Evolutionary conservation across 768 basidiomycete genomes (phyloP).

Genomic region (Leccinellum albellum): DNA sequence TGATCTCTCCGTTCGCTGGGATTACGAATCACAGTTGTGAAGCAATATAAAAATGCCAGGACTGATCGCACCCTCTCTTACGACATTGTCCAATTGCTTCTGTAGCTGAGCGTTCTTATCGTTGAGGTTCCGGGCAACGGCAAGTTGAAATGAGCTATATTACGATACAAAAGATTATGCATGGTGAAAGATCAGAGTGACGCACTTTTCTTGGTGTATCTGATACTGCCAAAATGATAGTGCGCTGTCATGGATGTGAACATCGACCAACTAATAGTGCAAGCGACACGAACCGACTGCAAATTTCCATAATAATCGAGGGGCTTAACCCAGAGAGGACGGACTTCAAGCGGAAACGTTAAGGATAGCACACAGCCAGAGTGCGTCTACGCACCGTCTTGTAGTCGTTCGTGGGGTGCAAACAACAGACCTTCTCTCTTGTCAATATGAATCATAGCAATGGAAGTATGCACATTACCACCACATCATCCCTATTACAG

Average conservation of each 20-base stretch:
- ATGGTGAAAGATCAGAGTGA: not conserved
- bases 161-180: slow-evolving; percentile 1
- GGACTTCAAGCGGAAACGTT: slow-evolving; percentile 45
- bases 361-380: slow-evolving; percentile 1
- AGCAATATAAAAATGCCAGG: not conserved
- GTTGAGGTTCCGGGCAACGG: slow-evolving; percentile 73
- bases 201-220: slow-evolving; percentile 77
- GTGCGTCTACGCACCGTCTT: slow-evolving; percentile 66
- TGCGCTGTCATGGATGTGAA: slow-evolving; percentile 43
- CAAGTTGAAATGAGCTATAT: slow-evolving; percentile 68
- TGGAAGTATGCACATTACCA: slow-evolving; percentile 37
- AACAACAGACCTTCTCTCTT: slow-evolving; percentile 60
- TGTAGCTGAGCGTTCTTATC: slow-evolving; percentile 81
- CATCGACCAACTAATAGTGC: not conserved
- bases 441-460: slow-evolving; percentile 1
- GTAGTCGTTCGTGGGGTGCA: slow-evolving; percentile 87
- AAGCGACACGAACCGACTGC: slow-evolving; percentile 53
- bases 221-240: slow-evolving; percentile 93
- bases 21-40: not conserved
- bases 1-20: slow-evolving; percentile 74
- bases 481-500: slow-evolving; percentile 48
- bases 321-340: slow-evolving; percentile 81
- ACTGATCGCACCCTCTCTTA: slow-evolving; percentile 64
- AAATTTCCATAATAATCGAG: slow-evolving; percentile 74
- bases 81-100: slow-evolving; percentile 81